Evolutionary conservation across 805 yeast genomes (phyloP).

Genomic region (Sugiyamaella mastotermitis): DNA sequence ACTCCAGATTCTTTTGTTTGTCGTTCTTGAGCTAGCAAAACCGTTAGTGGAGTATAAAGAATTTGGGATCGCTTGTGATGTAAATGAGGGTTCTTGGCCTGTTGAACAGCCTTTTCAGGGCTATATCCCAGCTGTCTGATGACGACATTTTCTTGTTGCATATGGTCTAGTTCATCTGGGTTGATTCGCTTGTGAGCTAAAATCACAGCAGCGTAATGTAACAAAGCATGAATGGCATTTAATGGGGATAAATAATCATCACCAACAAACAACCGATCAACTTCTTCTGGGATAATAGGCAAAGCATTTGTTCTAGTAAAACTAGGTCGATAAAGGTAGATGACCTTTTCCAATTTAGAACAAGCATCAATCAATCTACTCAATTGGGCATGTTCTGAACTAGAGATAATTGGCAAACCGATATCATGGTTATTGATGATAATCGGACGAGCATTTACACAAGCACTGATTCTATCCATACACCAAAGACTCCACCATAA

Average conservation of each 20-base stretch:
- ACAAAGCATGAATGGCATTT: slow-evolving; percentile 24
- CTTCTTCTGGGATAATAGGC: slow-evolving; percentile 21
- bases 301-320: background rate
- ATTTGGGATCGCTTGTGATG: background rate
- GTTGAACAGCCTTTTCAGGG: slow-evolving; percentile 3
- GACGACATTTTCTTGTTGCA: slow-evolving; percentile 14
- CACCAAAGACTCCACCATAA: slow-evolving; percentile 39
- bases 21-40: slow-evolving; percentile 19
- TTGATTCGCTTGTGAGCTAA: slow-evolving; percentile 30
- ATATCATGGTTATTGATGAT: slow-evolving; percentile 36
- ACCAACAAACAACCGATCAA: slow-evolving; percentile 23
- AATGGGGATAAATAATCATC: slow-evolving; percentile 23
- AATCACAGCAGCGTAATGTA: slow-evolving; percentile 28
- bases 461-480: slow-evolving; percentile 34
- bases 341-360: slow-evolving; percentile 32
- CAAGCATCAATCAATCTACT: slow-evolving; percentile 31
- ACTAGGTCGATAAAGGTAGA: slow-evolving; percentile 34
- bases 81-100: background rate
- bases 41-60: slow-evolving; percentile 17
- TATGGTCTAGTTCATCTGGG: slow-evolving; percentile 5
- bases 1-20: slow-evolving; percentile 1
- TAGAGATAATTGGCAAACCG: slow-evolving; percentile 29
- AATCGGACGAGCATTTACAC: slow-evolving; percentile 36
- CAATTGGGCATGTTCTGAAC: slow-evolving; percentile 26
- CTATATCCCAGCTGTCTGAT: slow-evolving; percentile 12